Percentiles rank a stretch among this genome's conserved stretches.
Evolutionary conservation across 1,284 basidiomycete genomes (phyloP).

Genomic region (Ceratobasidium sp.): DNA sequence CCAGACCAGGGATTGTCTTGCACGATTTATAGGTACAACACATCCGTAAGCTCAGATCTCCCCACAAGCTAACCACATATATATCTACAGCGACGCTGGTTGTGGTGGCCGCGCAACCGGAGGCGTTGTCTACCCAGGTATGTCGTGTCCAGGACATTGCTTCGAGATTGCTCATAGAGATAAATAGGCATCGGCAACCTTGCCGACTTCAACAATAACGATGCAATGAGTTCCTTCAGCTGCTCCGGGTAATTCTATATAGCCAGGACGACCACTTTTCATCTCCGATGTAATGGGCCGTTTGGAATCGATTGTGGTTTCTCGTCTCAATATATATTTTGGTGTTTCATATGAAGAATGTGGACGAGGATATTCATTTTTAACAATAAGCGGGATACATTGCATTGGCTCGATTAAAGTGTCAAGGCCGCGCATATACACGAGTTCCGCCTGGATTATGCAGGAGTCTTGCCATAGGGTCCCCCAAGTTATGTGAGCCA

Average conservation of each 20-base stretch:
- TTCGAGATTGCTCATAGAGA: not conserved
- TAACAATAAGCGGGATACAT: no score
- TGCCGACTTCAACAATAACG: slow-evolving; percentile 15
- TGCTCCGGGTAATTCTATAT: not conserved
- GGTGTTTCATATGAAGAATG: no score
- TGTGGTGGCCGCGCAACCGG: slow-evolving; percentile 2
- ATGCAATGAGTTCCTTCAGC: slow-evolving; percentile 2
- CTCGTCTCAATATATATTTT: no score
- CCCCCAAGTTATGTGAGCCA: no score
- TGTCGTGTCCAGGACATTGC: slow-evolving; percentile 2
- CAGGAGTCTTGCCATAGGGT: no score
- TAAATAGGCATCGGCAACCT: slow-evolving; percentile 4
- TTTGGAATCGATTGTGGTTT: no score
- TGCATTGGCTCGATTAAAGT: no score
- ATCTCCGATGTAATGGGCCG: no score
- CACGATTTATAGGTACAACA: slow-evolving; percentile 12
- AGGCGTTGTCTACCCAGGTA: not conserved
- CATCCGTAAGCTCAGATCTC: not conserved
- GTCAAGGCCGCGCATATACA: no score
- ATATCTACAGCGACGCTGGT: slow-evolving; percentile 4
- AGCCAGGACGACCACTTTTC: no score
- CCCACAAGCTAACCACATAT: not conserved
- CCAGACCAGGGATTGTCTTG: not conserved
- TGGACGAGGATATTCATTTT: no score
- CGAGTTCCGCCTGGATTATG: no score